Percentiles rank a stretch among this genome's conserved stretches.
Evolutionary conservation across 2,329 filamentous ascomycete genomes (phyloP).

Genomic region (Penicillium sp.): DNA sequence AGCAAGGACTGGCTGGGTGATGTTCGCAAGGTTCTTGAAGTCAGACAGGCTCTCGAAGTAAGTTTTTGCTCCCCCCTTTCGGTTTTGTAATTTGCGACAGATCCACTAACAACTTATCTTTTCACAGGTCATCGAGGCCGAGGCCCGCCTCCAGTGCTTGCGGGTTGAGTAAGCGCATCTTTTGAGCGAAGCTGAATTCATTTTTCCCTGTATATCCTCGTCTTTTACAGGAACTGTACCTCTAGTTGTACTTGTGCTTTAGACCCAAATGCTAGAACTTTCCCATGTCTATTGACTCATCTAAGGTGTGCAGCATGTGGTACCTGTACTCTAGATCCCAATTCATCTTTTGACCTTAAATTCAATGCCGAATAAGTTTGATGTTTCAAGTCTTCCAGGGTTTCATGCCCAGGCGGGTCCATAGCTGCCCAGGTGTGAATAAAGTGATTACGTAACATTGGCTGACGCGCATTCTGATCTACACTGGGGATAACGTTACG

Average conservation of each 20-base stretch:
- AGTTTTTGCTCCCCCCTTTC: slow-evolving; percentile 42
- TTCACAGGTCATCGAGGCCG: slow-evolving; percentile 76
- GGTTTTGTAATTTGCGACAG: neutral
- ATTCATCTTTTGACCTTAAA: neutral
- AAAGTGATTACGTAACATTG: slow-evolving; percentile 10
- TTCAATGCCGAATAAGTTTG: neutral
- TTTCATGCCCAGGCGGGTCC: neutral
- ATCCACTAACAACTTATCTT: slow-evolving; percentile 18
- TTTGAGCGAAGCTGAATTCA: slow-evolving; percentile 30
- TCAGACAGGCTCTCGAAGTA: slow-evolving; percentile 93
- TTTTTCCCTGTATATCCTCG: slow-evolving; percentile 32
- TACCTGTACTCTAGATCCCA: too few relatives aligned
- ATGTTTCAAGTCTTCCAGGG: neutral
- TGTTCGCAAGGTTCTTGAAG: slow-evolving; percentile 87
- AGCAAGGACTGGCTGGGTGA: slow-evolving; percentile 92
- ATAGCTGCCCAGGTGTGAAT: neutral
- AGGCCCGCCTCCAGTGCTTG: slow-evolving; percentile 84
- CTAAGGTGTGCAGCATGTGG: neutral
- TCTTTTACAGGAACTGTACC: slow-evolving; percentile 40
- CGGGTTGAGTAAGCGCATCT: slow-evolving; percentile 65
- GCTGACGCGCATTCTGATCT: slow-evolving; percentile 18
- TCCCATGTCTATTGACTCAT: slow-evolving; percentile 12
- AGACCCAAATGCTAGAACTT: slow-evolving; percentile 42
- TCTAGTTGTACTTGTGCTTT: slow-evolving; percentile 40
- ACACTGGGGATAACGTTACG: slow-evolving; percentile 10